Conservation (phyloP, 2,329 filamentous ascomycete genomes). For the Furcasterigmium furcatum region DNA sequence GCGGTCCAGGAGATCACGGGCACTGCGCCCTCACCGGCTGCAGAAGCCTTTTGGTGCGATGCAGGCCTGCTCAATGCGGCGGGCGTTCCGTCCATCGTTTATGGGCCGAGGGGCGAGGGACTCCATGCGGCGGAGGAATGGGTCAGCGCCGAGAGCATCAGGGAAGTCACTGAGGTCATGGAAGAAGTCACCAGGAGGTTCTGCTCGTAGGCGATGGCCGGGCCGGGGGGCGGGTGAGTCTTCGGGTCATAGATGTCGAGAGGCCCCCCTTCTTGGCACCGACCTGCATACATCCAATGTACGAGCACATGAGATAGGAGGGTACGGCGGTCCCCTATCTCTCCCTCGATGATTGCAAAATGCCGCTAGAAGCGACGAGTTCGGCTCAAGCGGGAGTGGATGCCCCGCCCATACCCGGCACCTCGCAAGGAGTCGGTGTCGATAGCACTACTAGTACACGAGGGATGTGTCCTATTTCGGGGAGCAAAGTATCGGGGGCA, state of each 20-base stretch:
- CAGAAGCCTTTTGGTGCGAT: slow-evolving; percentile 45
- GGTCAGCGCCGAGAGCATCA: slow-evolving; percentile 39
- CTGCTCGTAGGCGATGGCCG: neutral
- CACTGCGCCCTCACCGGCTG: slow-evolving; percentile 17
- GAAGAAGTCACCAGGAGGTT: neutral
- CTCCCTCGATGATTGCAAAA: neutral
- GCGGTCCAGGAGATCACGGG: slow-evolving; percentile 21
- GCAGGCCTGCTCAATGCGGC: slow-evolving; percentile 40
- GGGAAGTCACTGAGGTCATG: slow-evolving; percentile 18
- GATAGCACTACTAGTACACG: too few species aligned
- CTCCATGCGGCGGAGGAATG: slow-evolving; percentile 48
- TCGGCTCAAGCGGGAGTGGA: neutral
- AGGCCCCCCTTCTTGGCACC: neutral
- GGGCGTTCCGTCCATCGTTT: slow-evolving; percentile 43
- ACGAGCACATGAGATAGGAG: neutral
- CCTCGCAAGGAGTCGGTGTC: too few species aligned
- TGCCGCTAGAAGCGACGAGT: neutral
- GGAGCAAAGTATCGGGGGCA: too few species aligned
- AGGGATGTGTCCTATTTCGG: too few species aligned
- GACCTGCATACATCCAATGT: neutral
- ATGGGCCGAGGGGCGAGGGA: slow-evolving; percentile 43
- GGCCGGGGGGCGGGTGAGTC: too few species aligned
- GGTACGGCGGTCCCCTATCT: neutral
- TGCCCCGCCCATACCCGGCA: too few species aligned
- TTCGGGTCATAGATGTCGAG: neutral